phyloP scores from a whole-genome alignment of 1,139 yeast genomes.

The Wickerhamomyces sp. region DNA sequence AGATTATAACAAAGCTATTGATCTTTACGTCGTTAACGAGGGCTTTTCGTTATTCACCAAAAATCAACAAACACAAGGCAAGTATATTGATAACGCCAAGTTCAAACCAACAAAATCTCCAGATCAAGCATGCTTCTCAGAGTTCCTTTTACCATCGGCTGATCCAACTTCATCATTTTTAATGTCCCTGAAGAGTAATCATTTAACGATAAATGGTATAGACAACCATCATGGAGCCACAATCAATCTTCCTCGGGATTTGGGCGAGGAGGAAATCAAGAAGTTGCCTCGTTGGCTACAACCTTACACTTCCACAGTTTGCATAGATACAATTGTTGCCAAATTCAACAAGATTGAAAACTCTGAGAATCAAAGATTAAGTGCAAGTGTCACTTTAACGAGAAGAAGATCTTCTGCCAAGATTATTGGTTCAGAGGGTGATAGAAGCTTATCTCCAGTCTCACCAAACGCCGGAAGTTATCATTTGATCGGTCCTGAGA shows the following conservation, averaged over 20 bases:
- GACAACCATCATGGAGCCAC: slow-evolving; percentile 1
- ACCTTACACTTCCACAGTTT: slow-evolving; percentile 29
- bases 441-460: slow-evolving; percentile 3
- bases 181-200: slow-evolving; percentile 18
- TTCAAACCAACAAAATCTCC: slow-evolving; percentile 10
- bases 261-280: slow-evolving; percentile 20
- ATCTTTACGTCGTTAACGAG: slow-evolving; percentile 32
- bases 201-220: slow-evolving; percentile 2
- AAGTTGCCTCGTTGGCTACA: slow-evolving; percentile 46
- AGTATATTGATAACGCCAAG: slow-evolving; percentile 9
- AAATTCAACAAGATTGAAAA: slow-evolving; percentile 45
- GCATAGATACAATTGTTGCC: slow-evolving; percentile 31
- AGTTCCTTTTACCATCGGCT: slow-evolving; percentile 21
- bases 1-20: slow-evolving; percentile 24
- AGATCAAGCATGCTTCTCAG: slow-evolving; percentile 13
- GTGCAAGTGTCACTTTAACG: slow-evolving; percentile 28
- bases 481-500: slow-evolving; percentile 21
- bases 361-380: slow-evolving; percentile 44
- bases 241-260: slow-evolving; percentile 16
- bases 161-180: slow-evolving; percentile 19
- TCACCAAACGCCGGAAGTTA: slow-evolving; percentile 13
- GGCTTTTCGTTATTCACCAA: slow-evolving; percentile 29
- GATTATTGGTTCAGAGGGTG: slow-evolving; percentile 3
- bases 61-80: slow-evolving; percentile 2
- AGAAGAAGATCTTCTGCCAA: slow-evolving; percentile 24